A percentile compares a stretch with the other conserved stretches of the same genome.
Evolutionary conservation across 768 basidiomycete species (phyloP).

Genomic region (Lactarius trivialis): DNA sequence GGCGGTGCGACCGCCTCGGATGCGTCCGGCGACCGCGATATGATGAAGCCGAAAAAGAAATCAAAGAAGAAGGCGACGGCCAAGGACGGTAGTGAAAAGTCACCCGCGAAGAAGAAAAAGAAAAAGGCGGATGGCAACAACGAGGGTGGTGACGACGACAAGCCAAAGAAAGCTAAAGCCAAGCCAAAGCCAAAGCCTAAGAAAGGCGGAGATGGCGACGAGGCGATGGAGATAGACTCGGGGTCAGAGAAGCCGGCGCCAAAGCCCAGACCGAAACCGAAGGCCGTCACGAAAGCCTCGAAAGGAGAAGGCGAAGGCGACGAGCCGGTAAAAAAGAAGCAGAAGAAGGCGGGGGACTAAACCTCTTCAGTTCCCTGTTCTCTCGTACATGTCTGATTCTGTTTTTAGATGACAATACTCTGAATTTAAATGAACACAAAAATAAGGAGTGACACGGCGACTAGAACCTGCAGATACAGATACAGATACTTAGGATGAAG

Average conservation of each 20-base stretch:
- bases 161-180: constrained; percentile 36
- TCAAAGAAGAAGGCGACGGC: constrained; percentile 38
- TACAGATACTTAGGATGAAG: neutral
- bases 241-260: constrained; percentile 22
- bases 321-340: constrained; percentile 69
- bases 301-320: constrained; percentile 37
- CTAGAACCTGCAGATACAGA: constrained; percentile 9
- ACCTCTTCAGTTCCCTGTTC: neutral
- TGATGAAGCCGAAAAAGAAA: constrained; percentile 40
- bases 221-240: constrained; percentile 37
- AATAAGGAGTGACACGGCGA: constrained; percentile 9
- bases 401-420: neutral
- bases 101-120: constrained; percentile 31
- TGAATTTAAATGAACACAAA: neutral
- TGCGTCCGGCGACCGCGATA: constrained; percentile 70
- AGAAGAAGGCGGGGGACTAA: constrained; percentile 47
- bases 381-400: neutral
- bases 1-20: constrained; percentile 72
- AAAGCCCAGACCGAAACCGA: constrained; percentile 39
- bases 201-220: constrained; percentile 33
- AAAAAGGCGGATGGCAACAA: constrained; percentile 26
- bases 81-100: constrained; percentile 35
- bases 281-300: constrained; percentile 36
- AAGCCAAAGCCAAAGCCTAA: constrained; percentile 50
- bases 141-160: constrained; percentile 35